These are phyloP conservation scores for Metschnikowia hibisci DNA, from an alignment of 805 yeast species.

Conservation along the genomic window DNA sequence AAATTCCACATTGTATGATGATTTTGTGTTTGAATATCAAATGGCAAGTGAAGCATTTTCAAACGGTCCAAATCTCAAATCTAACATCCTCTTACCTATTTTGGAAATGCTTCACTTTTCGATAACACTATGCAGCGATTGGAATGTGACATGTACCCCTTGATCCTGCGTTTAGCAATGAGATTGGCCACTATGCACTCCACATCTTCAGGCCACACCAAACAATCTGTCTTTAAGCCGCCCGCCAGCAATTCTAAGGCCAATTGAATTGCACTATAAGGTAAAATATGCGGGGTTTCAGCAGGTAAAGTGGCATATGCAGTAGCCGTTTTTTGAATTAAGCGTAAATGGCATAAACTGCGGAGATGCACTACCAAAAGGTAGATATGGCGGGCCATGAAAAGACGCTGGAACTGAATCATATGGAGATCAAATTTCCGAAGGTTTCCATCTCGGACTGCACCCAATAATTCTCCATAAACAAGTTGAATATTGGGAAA, in stretches of 20 bases:
- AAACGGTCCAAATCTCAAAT: too few relatives aligned
- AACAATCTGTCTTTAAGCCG: not conserved
- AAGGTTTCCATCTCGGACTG: slow-evolving; percentile 55
- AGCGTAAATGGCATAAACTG: slow-evolving; percentile 45
- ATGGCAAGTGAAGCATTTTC: too few relatives aligned
- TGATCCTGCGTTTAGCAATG: slow-evolving; percentile 56
- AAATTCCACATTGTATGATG: too few relatives aligned
- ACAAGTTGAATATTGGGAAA: slow-evolving; percentile 40
- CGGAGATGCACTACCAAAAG: slow-evolving; percentile 53
- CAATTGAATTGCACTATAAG: slow-evolving; percentile 40
- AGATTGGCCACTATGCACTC: slow-evolving; percentile 69
- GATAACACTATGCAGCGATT: slow-evolving; percentile 72
- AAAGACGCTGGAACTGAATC: slow-evolving; percentile 41
- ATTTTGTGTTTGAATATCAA: too few relatives aligned
- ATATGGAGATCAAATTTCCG: slow-evolving; percentile 45
- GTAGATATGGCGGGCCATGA: slow-evolving; percentile 59
- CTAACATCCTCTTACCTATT: too few relatives aligned
- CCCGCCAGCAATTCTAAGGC: slow-evolving; percentile 33
- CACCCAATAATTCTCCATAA: slow-evolving; percentile 46
- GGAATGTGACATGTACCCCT: slow-evolving; percentile 80
- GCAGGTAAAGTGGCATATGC: slow-evolving; percentile 21
- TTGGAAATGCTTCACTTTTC: slow-evolving; percentile 70
- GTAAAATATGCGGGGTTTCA: slow-evolving; percentile 31
- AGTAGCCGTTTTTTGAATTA: slow-evolving; percentile 41
- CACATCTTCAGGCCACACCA: slow-evolving; percentile 44